phyloP scores from a whole-genome alignment of 768 basidiomycete genomes.

The Mycena indigotica region DNA sequence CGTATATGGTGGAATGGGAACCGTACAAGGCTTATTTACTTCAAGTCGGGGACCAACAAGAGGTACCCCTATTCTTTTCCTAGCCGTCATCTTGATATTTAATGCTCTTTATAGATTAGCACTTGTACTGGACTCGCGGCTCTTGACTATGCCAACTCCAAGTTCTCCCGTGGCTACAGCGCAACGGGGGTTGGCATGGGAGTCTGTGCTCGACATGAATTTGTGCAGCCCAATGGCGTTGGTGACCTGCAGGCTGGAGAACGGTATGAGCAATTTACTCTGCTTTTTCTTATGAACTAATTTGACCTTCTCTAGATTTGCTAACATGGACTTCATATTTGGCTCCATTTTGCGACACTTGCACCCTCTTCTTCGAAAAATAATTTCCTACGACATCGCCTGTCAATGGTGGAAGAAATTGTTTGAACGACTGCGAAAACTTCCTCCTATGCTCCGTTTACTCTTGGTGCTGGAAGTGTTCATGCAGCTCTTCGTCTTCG shows the following conservation, averaged over 20 bases:
- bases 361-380: slow-evolving; percentile 2
- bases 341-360: slow-evolving; percentile 21
- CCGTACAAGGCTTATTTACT: not conserved
- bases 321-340: slow-evolving; percentile 41
- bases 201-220: slow-evolving; percentile 27
- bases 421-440: slow-evolving; percentile 10
- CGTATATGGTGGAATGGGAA: not conserved
- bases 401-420: slow-evolving; percentile 33
- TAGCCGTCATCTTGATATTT: not conserved
- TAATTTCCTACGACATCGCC: slow-evolving; percentile 35
- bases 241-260: slow-evolving; percentile 35
- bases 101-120: slow-evolving; percentile 16
- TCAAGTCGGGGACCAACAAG: not conserved
- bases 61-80: not conserved
- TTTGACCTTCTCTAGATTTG: slow-evolving; percentile 28
- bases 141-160: slow-evolving; percentile 8
- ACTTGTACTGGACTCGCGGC: slow-evolving; percentile 29
- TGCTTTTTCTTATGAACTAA: not conserved
- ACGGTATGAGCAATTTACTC: slow-evolving; percentile 20
- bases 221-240: slow-evolving; percentile 24
- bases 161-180: slow-evolving; percentile 26
- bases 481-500: slow-evolving; percentile 26
- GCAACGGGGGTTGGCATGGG: slow-evolving; percentile 25
- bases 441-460: slow-evolving; percentile 17
- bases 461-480: not conserved